A percentile compares a stretch with the other conserved stretches of the same genome.
Conservation (phyloP, 805 yeast genomes). For the Saccharomycopsis microspora region DNA sequence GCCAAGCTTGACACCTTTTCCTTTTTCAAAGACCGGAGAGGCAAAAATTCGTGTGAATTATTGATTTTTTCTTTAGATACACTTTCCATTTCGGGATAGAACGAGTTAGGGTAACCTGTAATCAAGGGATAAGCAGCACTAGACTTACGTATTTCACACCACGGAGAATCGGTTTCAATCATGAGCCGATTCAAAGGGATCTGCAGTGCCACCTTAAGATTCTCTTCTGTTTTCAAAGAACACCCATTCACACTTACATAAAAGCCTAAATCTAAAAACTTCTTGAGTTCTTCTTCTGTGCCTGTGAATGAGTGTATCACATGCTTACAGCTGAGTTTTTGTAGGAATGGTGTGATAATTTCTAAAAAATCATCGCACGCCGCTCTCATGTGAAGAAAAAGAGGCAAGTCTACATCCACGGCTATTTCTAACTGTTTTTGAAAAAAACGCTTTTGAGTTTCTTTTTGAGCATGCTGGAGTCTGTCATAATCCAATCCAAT, state of each 20-base stretch:
- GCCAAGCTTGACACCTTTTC: conserved; percentile 19
- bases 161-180: conserved; percentile 95
- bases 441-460: conserved; percentile 59
- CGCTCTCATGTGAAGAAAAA: conserved; percentile 84
- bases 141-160: conserved; percentile 89
- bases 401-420: conserved; percentile 47
- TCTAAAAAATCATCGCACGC: conserved; percentile 70
- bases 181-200: conserved; percentile 66
- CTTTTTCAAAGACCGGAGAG: conserved; percentile 60
- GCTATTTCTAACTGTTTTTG: conserved; percentile 61
- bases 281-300: conserved; percentile 46
- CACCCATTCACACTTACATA: conserved; percentile 89
- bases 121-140: conserved; percentile 62
- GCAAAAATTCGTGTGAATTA: conserved; percentile 34
- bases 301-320: conserved; percentile 97
- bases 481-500: conserved; percentile 93
- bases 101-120: conserved; percentile 39
- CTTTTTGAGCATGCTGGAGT: conserved; percentile 59
- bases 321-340: conserved; percentile 28
- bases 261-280: conserved; percentile 46
- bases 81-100: conserved; percentile 31
- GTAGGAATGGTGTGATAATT: conserved; percentile 51
- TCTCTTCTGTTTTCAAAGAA: conserved; percentile 70
- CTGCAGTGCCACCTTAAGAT: conserved; percentile 46
- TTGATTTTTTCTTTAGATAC: conserved; percentile 16